Percentiles rank a stretch among this genome's conserved stretches.
These are phyloP conservation scores for Breynia disticha DNA, from an alignment of 441 rosid genomes.

Conservation along the genomic window DNA sequence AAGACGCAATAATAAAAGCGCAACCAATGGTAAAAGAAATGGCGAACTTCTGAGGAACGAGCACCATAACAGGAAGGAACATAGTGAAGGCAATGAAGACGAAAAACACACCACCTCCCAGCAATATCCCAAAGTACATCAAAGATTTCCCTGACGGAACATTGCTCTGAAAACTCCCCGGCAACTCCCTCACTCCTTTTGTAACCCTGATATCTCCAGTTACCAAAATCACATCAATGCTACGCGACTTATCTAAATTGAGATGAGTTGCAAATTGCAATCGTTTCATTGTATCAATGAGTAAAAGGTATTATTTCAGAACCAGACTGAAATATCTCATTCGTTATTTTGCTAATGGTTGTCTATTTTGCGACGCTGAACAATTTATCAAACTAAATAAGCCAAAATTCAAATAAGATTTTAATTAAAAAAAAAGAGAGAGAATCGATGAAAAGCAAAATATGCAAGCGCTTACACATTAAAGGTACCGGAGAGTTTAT, in stretches of 20 bases:
- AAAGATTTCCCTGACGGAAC: conserved; percentile 54
- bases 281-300: no score
- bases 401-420: not conserved
- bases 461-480: conserved; percentile 42
- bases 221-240: no score
- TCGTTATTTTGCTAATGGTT: no score
- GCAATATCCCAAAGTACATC: conserved; percentile 44
- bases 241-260: no score
- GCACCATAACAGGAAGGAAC: conserved; percentile 55
- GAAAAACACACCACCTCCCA: conserved; percentile 48
- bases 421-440: not conserved
- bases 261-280: no score
- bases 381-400: no score
- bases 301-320: no score
- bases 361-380: no score
- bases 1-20: conserved; percentile 41
- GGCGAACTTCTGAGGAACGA: conserved; percentile 66
- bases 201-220: conserved; percentile 49
- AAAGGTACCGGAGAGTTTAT: conserved; percentile 72
- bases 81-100: conserved; percentile 46
- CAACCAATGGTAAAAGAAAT: conserved; percentile 59
- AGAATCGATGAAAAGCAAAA: not conserved
- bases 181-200: conserved; percentile 47
- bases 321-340: no score
- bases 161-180: conserved; percentile 46